Percentiles rank a stretch among this genome's conserved stretches.
Conservation (phyloP, 2,329 filamentous ascomycete species). For the Thelonectria olida region DNA sequence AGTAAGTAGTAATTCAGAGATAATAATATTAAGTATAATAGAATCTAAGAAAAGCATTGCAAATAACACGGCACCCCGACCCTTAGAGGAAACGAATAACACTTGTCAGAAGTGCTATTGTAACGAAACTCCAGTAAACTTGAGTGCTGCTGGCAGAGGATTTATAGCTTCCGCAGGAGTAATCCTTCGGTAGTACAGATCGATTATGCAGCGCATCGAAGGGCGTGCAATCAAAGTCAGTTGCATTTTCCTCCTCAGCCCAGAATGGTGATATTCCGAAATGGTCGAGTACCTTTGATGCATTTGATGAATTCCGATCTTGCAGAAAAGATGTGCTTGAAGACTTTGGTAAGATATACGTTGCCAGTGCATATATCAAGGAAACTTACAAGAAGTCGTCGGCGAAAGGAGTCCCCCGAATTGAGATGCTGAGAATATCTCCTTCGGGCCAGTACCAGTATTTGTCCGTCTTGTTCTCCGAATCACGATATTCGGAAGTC, state of each 20-base stretch:
- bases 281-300: slow-evolving; percentile 1
- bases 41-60: no score
- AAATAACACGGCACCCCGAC: no score
- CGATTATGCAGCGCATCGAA: slow-evolving; percentile 12
- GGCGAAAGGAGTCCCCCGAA: neutral
- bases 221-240: slow-evolving; percentile 16
- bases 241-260: neutral
- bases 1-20: no score
- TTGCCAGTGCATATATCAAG: neutral
- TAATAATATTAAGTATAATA: no score
- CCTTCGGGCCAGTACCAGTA: slow-evolving; percentile 23
- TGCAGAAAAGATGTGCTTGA: slow-evolving; percentile 15
- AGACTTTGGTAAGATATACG: neutral
- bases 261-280: neutral
- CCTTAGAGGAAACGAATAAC: no score
- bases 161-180: neutral
- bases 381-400: slow-evolving; percentile 23
- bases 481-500: slow-evolving; percentile 17
- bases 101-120: no score
- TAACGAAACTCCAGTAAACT: no score
- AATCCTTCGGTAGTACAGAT: slow-evolving; percentile 1
- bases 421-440: slow-evolving; percentile 1
- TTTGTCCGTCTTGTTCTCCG: neutral
- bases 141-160: no score
- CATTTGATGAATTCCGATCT: neutral